Percentiles rank a stretch among this genome's conserved stretches.
Conservation (phyloP, 768 basidiomycete genomes). For the Lentinula sp. region DNA sequence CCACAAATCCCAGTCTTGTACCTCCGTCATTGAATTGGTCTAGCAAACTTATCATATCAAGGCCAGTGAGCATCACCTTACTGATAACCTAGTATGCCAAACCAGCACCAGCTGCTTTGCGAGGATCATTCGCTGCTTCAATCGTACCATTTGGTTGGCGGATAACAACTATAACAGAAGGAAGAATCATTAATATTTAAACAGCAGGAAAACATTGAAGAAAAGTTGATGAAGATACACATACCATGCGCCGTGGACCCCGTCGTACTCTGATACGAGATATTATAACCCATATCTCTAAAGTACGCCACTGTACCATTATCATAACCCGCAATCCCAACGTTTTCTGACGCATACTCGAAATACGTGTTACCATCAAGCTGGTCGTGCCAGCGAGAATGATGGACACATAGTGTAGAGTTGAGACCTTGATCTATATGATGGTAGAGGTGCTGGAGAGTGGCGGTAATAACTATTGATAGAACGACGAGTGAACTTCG, state of each 20-base stretch:
- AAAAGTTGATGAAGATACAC: neutral
- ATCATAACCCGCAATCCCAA: slow-evolving; percentile 11
- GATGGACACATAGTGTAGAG: slow-evolving; percentile 11
- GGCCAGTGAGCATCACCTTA: too few species aligned
- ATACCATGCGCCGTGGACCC: slow-evolving; percentile 11
- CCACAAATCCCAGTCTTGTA: too few species aligned
- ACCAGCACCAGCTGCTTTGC: slow-evolving; percentile 9
- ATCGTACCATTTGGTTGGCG: slow-evolving; percentile 9
- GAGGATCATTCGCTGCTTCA: slow-evolving; percentile 8
- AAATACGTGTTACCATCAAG: slow-evolving; percentile 15
- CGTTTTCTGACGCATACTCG: slow-evolving; percentile 10
- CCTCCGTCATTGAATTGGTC: too few species aligned
- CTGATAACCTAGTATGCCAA: neutral
- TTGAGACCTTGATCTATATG: slow-evolving; percentile 25
- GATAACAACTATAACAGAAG: slow-evolving; percentile 3
- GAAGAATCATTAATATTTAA: neutral
- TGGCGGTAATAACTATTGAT: slow-evolving; percentile 25
- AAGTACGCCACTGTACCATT: slow-evolving; percentile 14
- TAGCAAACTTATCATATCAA: too few species aligned
- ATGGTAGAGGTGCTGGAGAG: slow-evolving; percentile 28
- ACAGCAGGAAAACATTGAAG: neutral
- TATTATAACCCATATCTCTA: slow-evolving; percentile 11
- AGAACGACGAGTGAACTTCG: neutral
- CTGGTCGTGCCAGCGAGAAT: slow-evolving; percentile 22
- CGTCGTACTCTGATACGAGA: slow-evolving; percentile 7